These are phyloP conservation scores for Xylariaceae sp. DNA, from an alignment of 2,329 filamentous ascomycete species.

Conservation along the genomic window DNA sequence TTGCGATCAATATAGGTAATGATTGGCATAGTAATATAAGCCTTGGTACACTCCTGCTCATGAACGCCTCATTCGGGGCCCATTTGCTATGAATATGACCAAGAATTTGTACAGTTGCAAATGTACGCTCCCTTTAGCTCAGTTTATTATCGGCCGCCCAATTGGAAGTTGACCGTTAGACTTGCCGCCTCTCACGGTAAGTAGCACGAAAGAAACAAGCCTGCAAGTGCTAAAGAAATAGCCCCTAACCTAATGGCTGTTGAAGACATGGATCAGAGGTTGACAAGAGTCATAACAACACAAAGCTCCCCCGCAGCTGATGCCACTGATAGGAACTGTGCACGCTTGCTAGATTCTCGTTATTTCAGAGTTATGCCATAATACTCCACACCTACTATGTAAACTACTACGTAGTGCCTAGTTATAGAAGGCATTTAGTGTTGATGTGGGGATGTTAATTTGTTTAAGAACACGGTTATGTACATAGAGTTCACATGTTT, in stretches of 20 bases:
- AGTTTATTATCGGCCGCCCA: neutral
- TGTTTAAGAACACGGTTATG: neutral
- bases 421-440: neutral
- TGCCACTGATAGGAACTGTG: neutral
- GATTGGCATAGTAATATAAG: neutral
- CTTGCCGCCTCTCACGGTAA: too few relatives aligned
- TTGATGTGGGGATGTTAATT: neutral
- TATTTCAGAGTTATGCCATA: neutral
- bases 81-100: neutral
- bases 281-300: too few relatives aligned
- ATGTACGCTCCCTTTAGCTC: neutral
- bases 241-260: too few relatives aligned
- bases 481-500: neutral
- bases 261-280: neutral
- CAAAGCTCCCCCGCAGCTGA: neutral
- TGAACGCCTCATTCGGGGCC: neutral
- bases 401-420: too few relatives aligned
- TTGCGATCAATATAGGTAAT: neutral
- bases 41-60: neutral
- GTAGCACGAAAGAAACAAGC: too few relatives aligned
- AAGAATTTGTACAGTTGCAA: neutral
- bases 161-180: neutral
- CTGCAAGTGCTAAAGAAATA: too few relatives aligned
- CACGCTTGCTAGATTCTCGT: neutral
- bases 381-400: neutral